Percentiles rank a stretch among this genome's conserved stretches.
Conservation (phyloP, 192 early-diverging fungal genomes). For the Linnemannia zychae region DNA sequence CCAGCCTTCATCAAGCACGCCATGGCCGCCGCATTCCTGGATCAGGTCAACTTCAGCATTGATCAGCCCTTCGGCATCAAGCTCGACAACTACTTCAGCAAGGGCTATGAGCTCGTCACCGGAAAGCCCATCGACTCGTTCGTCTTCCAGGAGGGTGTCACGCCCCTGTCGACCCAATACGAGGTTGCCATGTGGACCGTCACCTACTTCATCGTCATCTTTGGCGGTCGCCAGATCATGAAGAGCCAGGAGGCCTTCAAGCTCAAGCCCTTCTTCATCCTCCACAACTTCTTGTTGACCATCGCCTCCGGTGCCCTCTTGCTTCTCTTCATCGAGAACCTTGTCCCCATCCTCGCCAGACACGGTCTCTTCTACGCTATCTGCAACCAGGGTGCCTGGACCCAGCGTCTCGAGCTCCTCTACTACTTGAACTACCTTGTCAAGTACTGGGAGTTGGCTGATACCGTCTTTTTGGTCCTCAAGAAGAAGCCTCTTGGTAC, state of each 20-base stretch:
- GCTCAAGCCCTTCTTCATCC: constrained; percentile 77
- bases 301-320: constrained; percentile 77
- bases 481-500: constrained; percentile 86
- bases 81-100: constrained; percentile 64
- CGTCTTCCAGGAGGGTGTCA: constrained; percentile 61
- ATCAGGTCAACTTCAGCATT: constrained; percentile 59
- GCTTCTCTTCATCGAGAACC: constrained; percentile 80
- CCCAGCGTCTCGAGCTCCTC: constrained; percentile 82
- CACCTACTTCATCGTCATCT: constrained; percentile 83
- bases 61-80: constrained; percentile 71
- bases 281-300: constrained; percentile 87
- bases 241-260: constrained; percentile 74
- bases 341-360: constrained; percentile 76
- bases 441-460: constrained; percentile 92
- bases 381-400: constrained; percentile 79
- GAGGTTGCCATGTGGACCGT: constrained; percentile 64
- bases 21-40: constrained; percentile 55
- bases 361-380: constrained; percentile 81
- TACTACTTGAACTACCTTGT: constrained; percentile 95
- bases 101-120: constrained; percentile 59
- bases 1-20: constrained; percentile 6
- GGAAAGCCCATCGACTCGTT: constrained; percentile 61
- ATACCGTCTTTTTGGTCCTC: constrained; percentile 89
- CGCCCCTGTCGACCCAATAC: constrained; percentile 62
- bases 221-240: constrained; percentile 84